Evolutionary conservation across 176 grass and related monocot species (phyloP), one percentile per base, ranked within the genome.

Genomic region (Rhynchospora tenuis): DNA sequence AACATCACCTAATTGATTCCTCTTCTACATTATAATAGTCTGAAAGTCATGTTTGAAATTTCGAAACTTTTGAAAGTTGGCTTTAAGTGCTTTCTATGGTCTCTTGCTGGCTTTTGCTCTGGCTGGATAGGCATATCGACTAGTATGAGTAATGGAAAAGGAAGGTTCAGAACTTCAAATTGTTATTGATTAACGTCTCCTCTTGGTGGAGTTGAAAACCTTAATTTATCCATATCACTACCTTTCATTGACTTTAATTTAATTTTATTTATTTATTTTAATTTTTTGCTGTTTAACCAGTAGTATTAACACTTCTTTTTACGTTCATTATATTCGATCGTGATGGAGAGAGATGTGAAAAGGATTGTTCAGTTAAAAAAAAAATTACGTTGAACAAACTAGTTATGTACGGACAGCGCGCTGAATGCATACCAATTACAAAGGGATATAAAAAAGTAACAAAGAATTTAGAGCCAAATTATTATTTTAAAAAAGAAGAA

Each of bases 1-100:
- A 52, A 11, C 71, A 74, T 52, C 71, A 74, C 22, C 71, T 74
- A 50, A 74, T 26, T 52, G 45, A 74, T 74, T 74, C 46, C 20
- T 27, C 10, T 50, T 50, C 20, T 48, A 74, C 38, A 42, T 71
- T 15, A 50, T 15, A 74, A 27, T 27, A 27, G 71, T 74, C 46
- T 51, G 17, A 52, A 74, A 24, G 71, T 24, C 70, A 24, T 73
- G 70, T 73, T 73, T 73, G 70, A 73, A 27, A 44, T 45, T 44
- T 68, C 42, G 43, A 72, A 72, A 72, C 17, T 72, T 27, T 15
- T 11, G 20, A 74, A 52, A 10, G 26, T 74, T 7, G 20, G 45
- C 4, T 51, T 20, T 73, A 73, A 23, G 47, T 73, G 69, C 67
- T 47, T 48, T 74, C 11, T 12, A 4, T 70, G 29, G 64, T 70